Evolutionary conservation across 805 yeast genomes (phyloP).

Genomic region (Monosporozyma aquatica): DNA sequence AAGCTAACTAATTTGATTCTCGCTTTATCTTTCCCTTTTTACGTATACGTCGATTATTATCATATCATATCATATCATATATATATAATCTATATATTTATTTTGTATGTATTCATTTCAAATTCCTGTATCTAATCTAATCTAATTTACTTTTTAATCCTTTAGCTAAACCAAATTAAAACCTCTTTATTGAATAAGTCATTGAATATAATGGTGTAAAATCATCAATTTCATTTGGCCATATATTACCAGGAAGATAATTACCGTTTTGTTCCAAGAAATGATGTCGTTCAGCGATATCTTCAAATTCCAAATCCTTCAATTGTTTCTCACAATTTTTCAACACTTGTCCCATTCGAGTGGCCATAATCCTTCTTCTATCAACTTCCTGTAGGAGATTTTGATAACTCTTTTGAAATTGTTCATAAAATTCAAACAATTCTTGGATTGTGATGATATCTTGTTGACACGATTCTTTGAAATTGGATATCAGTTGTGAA

Average conservation of each 20-base stretch:
- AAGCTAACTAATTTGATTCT: conserved; percentile 27
- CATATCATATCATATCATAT: not conserved
- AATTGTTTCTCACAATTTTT: conserved; percentile 36
- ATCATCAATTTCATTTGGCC: conserved; percentile 37
- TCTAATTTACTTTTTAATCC: not conserved
- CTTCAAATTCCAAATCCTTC: conserved; percentile 35
- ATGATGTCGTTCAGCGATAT: conserved; percentile 33
- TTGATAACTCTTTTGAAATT: conserved; percentile 45
- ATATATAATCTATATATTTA: no score
- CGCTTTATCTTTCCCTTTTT: not conserved
- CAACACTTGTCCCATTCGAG: conserved; percentile 34
- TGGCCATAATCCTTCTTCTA: conserved; percentile 39
- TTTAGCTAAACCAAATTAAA: no score
- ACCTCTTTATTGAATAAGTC: conserved; percentile 13
- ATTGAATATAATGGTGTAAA: conserved; percentile 22
- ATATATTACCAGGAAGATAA: conserved; percentile 47
- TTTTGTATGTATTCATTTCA: conserved; percentile 1
- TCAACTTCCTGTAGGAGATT: conserved; percentile 43
- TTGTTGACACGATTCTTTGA: conserved; percentile 21
- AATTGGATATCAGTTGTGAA: conserved; percentile 28
- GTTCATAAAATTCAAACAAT: conserved; percentile 40
- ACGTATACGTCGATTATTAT: not conserved
- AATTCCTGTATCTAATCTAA: conserved; percentile 3
- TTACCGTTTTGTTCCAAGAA: conserved; percentile 44
- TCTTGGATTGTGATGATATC: conserved; percentile 27